A percentile compares a stretch with the other conserved stretches of the same genome.
These are phyloP conservation scores for Aspergillus amoenus DNA, from an alignment of 2,329 filamentous ascomycete genomes.

Conservation along the genomic window DNA sequence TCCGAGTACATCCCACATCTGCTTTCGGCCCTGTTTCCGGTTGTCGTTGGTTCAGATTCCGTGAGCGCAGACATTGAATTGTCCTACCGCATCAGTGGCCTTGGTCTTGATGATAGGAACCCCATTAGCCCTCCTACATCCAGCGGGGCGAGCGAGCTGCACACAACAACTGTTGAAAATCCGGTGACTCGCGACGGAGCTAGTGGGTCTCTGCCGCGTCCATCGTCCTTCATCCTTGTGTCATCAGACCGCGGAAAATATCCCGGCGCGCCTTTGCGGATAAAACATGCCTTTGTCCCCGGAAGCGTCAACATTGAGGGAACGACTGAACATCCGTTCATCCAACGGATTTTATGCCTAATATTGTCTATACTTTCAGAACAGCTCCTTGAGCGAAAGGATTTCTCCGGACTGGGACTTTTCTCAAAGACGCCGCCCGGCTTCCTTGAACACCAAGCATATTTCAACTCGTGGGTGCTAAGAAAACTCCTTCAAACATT, in stretches of 20 bases:
- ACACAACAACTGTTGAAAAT: conserved; percentile 64
- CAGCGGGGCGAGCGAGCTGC: conserved; percentile 66
- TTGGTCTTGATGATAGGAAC: conserved; percentile 83
- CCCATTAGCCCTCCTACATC: conserved; percentile 77
- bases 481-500: conserved; percentile 71
- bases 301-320: conserved; percentile 50
- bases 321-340: conserved; percentile 63
- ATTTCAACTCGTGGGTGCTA: conserved; percentile 88
- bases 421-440: conserved; percentile 88
- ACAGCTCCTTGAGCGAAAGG: conserved; percentile 80
- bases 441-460: conserved; percentile 90
- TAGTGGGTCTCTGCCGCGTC: conserved; percentile 69
- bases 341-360: conserved; percentile 75
- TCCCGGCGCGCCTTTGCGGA: conserved; percentile 59
- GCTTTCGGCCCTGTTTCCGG: conserved; percentile 77
- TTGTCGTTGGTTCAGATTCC: conserved; percentile 81
- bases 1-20: conserved; percentile 82
- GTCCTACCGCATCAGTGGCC: conserved; percentile 74
- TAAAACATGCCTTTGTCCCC: conserved; percentile 64
- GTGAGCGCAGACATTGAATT: conserved; percentile 83
- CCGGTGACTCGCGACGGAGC: conserved; percentile 46
- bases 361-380: conserved; percentile 79
- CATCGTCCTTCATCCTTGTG: conserved; percentile 88
- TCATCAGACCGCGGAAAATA: conserved; percentile 66
- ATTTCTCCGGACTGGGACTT: conserved; percentile 83